Evolutionary conservation across 129 eudicot species (phyloP).

Genomic region (Artemisia annua): DNA sequence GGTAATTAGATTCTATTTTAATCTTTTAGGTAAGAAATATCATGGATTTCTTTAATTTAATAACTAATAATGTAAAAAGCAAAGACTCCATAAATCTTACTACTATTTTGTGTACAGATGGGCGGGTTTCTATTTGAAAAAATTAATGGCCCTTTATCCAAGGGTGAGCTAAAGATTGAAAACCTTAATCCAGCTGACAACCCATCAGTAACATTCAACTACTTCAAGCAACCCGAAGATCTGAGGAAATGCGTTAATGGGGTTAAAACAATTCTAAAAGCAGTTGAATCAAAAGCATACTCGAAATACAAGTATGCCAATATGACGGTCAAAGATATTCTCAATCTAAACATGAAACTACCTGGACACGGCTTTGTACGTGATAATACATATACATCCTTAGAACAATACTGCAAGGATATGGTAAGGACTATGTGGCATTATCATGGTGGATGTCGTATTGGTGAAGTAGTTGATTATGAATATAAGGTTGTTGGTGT

Average conservation of each 20-base stretch:
- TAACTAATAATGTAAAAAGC: too few species aligned
- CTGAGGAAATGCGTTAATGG: constrained; percentile 51
- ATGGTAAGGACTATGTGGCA: constrained; percentile 71
- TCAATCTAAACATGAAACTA: constrained; percentile 43
- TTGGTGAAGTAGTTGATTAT: too few species aligned
- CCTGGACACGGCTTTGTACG: constrained; percentile 50
- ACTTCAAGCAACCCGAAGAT: too few species aligned
- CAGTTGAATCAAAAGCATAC: constrained; percentile 52
- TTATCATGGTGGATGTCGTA: constrained; percentile 45
- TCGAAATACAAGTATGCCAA: constrained; percentile 33
- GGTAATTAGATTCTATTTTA: not conserved
- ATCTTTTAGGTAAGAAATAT: not conserved
- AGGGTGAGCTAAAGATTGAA: too few species aligned
- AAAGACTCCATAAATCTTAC: too few species aligned
- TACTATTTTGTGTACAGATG: not conserved
- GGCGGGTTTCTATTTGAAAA: not conserved
- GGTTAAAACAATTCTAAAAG: constrained; percentile 28
- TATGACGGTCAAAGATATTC: constrained; percentile 12
- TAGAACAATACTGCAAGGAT: constrained; percentile 60
- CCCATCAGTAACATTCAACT: too few species aligned
- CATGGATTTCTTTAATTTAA: too few species aligned
- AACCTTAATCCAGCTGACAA: too few species aligned
- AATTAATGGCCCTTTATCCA: too few species aligned
- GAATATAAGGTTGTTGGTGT: too few species aligned
- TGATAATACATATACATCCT: constrained; percentile 37